Base-by-base conservation (phyloP, 768 basidiomycete species). In the Xanthoconium stramineum region DNA sequence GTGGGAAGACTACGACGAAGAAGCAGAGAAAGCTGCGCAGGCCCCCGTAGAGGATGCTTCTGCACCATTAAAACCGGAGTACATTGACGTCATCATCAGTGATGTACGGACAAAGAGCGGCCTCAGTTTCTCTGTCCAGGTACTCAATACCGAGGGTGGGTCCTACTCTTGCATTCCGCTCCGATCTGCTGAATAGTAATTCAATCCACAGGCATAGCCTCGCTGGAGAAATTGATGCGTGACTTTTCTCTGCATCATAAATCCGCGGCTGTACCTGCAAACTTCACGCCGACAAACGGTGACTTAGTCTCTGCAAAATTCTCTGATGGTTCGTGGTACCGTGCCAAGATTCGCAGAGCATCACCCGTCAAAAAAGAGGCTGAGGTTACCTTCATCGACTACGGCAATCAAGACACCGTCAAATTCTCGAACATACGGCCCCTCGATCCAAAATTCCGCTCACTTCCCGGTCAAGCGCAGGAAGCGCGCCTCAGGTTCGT, bases 231-330 rank as follows among this genome's bases (percentile, higher is more conserved):
- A 69, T 79, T 99, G 57, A 98, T 98, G 96, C 80, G 79, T 50
- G 94, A 98, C 57, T 97, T 99, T 65, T 89, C 92, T 7, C 65
- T 89, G 36, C 85, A 95, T 71, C 93, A 98, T 74, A 83, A 83
- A 44, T 81, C 83, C 42, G 79, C 85, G 14, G 72, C 80, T 20
- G 70, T 81, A 17, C 79, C 89, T 5, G 63, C 86, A n/a, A 83
- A 80, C 48, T 95, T 94, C 65, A 76, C 78, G 6, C 96, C 96
- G 1, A 86, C 84, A 67, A 83, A 81, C 19, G 94, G 94, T 9
- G 94, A 98, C 54, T 78, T 98, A 29, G 91, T 99, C 17, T 93
- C 92, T 13, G 96, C 94, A 17, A 94, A 94, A 68, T 98, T 98
- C 74, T 90, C 89, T 47, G 90, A 97, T 65, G 91, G 91, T 9